phyloP scores from a whole-genome alignment of 1,284 basidiomycete genomes.

The Pterulicium gracile region DNA sequence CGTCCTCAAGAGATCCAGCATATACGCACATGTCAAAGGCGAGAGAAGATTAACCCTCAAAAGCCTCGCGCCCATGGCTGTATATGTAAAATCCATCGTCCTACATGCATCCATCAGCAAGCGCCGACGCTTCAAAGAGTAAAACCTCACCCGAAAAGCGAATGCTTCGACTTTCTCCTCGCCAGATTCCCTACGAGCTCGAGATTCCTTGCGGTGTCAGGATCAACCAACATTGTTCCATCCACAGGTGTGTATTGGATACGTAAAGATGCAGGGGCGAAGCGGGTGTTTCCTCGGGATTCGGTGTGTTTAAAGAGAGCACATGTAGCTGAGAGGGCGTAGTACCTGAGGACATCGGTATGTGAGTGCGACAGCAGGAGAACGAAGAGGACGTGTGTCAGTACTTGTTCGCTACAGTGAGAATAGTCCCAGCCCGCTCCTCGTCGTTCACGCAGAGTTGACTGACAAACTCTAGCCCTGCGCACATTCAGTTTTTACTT shows the following conservation, averaged over 20 bases:
- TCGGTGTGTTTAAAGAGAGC: slow-evolving; percentile 82
- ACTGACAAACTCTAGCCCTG: slow-evolving; percentile 70
- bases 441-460: slow-evolving; percentile 71
- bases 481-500: slow-evolving; percentile 12
- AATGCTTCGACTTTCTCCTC: slow-evolving; percentile 51
- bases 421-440: slow-evolving; percentile 61
- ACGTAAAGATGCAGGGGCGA: slow-evolving; percentile 61
- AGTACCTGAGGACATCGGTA: slow-evolving; percentile 51
- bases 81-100: slow-evolving; percentile 71
- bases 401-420: slow-evolving; percentile 70
- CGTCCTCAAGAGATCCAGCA: not conserved
- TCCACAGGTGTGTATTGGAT: slow-evolving; percentile 73
- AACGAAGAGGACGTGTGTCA: slow-evolving; percentile 16
- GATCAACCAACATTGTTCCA: slow-evolving; percentile 90
- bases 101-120: slow-evolving; percentile 20
- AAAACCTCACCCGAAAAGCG: slow-evolving; percentile 57
- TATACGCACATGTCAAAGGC: slow-evolving; percentile 57
- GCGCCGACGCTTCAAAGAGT: not conserved
- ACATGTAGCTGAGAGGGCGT: slow-evolving; percentile 73
- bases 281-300: slow-evolving; percentile 53
- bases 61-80: slow-evolving; percentile 78
- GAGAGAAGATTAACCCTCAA: slow-evolving; percentile 77
- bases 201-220: slow-evolving; percentile 76
- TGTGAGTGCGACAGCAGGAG: not conserved
- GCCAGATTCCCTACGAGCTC: slow-evolving; percentile 76